A percentile compares a stretch with the other conserved stretches of the same genome.
phyloP scores from a whole-genome alignment of 768 basidiomycete genomes.

The Galerina marginata region DNA sequence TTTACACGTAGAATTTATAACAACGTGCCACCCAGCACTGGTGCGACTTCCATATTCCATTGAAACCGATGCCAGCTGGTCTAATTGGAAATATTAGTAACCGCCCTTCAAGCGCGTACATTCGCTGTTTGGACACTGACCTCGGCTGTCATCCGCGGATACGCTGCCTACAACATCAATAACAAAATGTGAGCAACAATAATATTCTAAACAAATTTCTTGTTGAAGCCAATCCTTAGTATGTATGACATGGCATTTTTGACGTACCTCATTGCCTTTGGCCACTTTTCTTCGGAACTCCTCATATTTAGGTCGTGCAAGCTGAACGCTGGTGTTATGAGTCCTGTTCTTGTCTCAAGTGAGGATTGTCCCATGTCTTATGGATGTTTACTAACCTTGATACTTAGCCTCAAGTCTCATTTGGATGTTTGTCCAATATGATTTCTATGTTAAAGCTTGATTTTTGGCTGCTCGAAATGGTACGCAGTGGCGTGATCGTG shows the following conservation, averaged over 20 bases:
- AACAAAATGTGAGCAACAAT: constrained; percentile 68
- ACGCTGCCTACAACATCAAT: constrained; percentile 89
- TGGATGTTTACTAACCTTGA: constrained; percentile 1
- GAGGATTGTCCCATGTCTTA: constrained; percentile 34
- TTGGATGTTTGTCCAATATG: constrained; percentile 89
- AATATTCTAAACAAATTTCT: constrained; percentile 7
- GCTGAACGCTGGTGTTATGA: constrained; percentile 61
- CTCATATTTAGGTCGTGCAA: constrained; percentile 81
- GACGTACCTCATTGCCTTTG: constrained; percentile 89
- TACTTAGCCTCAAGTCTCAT: constrained; percentile 58
- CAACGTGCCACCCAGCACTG: constrained; percentile 42
- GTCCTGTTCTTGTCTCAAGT: constrained; percentile 89
- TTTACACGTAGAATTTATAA: constrained; percentile 82
- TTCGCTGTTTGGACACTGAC: constrained; percentile 93
- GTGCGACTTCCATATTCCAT: constrained; percentile 29
- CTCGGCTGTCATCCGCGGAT: constrained; percentile 80
- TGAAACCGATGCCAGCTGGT: neutral
- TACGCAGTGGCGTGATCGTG: neutral
- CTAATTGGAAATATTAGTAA: constrained; percentile 58
- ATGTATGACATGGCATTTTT: constrained; percentile 88
- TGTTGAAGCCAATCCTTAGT: constrained; percentile 45
- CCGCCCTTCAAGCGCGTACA: constrained; percentile 83
- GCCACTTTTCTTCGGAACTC: constrained; percentile 87
- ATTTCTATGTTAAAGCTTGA: constrained; percentile 66
- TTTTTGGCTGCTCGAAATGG: neutral